Base-by-base conservation (phyloP, 306 rosid species). In the Trifolium pratense region DNA sequence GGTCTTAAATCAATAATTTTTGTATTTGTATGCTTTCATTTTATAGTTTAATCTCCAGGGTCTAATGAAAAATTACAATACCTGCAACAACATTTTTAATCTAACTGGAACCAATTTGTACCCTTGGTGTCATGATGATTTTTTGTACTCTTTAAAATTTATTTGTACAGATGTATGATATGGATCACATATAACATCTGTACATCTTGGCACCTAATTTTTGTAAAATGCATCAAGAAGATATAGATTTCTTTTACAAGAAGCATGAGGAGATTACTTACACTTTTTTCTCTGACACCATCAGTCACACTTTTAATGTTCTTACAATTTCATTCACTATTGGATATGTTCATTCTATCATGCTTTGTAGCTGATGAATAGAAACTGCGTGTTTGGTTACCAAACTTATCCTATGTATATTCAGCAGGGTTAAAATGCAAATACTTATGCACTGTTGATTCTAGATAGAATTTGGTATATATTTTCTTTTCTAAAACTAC, bases 381-480 rank as follows among this genome's bases (percentile, higher is more conserved):
- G 56, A 48, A 69, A 68, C 34, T 34, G n/a, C 49, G 40, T 61
- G 17, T 26, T 48, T 70, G 11, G 16, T 69, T 49, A 32, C 76
- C 53, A 55, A 55, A 40, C 56, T 9, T 53, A 31, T 63, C 16
- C 53, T 48, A 15, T 43, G 56, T 21, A 45, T 73, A 49, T 79
- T 73, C 69, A 32, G 45, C 29, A 53, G 55, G 57, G 64, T 58
- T 71, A 26, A 57, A 34, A 56, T 46, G 51, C 43, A 68, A 61
- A 39, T 45, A 9, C 23, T 55, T 11, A 56, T 56, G 62, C 62
- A 23, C 62, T 56, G 42, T 61, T 66, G 39, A 68, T 61, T 61
- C 69, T 60, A 60, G 17, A 67, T 62, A 61, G 56, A n/a, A 46
- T 48, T 62, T 68, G 34, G 62, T 65, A 49, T 80, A 65, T 66